These are phyloP conservation scores for Perkinsus chesapeaki DNA, from an alignment of 169 alveolate species.

Conservation along the genomic window DNA sequence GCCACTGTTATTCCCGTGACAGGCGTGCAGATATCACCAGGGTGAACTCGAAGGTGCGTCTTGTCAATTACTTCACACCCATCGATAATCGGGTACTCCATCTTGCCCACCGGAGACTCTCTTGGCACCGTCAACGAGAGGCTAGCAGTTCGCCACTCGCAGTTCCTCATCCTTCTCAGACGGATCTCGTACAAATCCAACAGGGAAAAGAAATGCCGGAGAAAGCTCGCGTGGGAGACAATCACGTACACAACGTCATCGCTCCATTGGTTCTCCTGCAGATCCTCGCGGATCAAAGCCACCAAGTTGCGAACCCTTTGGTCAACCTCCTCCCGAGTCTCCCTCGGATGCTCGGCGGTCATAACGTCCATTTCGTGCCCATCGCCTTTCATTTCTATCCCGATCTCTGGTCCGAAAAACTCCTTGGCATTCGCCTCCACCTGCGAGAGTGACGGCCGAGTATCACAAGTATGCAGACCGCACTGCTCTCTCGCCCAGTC, in stretches of 20 bases:
- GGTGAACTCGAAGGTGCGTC: not conserved
- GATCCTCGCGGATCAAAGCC: not conserved
- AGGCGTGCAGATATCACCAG: not conserved
- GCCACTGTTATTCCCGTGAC: not conserved
- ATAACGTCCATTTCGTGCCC: not conserved
- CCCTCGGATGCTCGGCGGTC: not conserved
- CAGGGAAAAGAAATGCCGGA: not conserved
- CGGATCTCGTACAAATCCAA: not conserved
- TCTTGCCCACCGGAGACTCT: not conserved
- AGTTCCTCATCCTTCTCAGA: not conserved
- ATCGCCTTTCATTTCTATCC: not conserved
- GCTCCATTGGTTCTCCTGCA: not conserved
- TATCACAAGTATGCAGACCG: not conserved
- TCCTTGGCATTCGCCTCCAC: not conserved
- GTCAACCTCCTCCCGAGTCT: not conserved
- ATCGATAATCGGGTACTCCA: not conserved
- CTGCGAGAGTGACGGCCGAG: not conserved
- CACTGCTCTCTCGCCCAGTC: not conserved
- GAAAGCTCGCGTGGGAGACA: not conserved
- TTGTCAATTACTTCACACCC: not conserved
- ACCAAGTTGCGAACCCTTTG: not conserved
- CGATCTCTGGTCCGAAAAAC: not conserved
- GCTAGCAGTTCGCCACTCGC: not conserved
- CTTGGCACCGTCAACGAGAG: not conserved
- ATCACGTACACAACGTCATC: not conserved